Percentiles rank a stretch among this genome's conserved stretches.
phyloP scores from a whole-genome alignment of 2,329 filamentous ascomycete species.

The Conoideocrella luteorostrata region DNA sequence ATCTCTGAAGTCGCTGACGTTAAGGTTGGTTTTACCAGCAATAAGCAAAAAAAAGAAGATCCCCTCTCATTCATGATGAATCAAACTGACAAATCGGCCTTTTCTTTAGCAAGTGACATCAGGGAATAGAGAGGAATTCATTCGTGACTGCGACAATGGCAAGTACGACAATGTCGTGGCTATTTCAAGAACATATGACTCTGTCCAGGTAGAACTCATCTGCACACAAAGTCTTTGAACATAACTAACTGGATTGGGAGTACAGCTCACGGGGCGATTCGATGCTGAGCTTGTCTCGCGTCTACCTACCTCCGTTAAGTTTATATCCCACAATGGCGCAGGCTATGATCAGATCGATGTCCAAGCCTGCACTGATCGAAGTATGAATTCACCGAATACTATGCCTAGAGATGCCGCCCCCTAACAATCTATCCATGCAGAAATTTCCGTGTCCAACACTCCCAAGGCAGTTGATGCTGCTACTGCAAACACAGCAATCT shows the following conservation, averaged over 20 bases:
- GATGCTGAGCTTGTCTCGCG: slow-evolving; percentile 53
- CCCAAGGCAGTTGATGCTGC: slow-evolving; percentile 62
- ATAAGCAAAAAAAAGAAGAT: background rate
- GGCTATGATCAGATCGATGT: slow-evolving; percentile 69
- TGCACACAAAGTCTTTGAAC: background rate
- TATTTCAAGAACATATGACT: slow-evolving; percentile 50
- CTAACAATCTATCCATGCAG: background rate
- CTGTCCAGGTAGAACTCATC: slow-evolving; percentile 7
- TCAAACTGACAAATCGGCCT: background rate
- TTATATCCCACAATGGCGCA: slow-evolving; percentile 33
- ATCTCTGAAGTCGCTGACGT: slow-evolving; percentile 13
- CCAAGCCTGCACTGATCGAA: slow-evolving; percentile 45
- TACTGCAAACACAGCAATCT: slow-evolving; percentile 65
- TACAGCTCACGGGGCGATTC: slow-evolving; percentile 50
- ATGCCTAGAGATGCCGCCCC: background rate
- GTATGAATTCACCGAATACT: slow-evolving; percentile 2
- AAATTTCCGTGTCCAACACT: slow-evolving; percentile 59
- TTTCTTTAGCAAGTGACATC: slow-evolving; percentile 11
- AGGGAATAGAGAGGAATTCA: slow-evolving; percentile 12
- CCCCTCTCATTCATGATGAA: background rate
- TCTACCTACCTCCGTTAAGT: slow-evolving; percentile 33
- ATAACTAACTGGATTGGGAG: background rate
- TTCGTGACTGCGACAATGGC: slow-evolving; percentile 48
- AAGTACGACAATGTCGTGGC: slow-evolving; percentile 50
- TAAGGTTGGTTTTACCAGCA: slow-evolving; percentile 5